phyloP scores from a whole-genome alignment of 2,329 filamentous ascomycete species.

The Pestalotiopsis fici region DNA sequence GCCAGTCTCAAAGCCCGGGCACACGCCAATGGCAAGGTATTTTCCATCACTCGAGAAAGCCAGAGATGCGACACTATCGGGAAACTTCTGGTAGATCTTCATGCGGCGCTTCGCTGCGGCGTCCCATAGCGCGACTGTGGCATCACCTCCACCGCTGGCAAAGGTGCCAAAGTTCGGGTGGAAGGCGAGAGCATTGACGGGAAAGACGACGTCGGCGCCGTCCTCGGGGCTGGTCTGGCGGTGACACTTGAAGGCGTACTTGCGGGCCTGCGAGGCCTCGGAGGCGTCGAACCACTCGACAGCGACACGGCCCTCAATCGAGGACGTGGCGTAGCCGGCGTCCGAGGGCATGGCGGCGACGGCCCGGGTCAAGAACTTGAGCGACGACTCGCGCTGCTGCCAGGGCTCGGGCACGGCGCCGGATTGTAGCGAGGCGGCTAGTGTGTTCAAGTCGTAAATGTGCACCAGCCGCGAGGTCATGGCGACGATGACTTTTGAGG shows the following conservation, averaged over 20 bases:
- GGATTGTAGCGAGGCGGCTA: conserved; percentile 57
- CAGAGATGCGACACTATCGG: conserved; percentile 75
- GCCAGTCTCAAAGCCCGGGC: conserved; percentile 85
- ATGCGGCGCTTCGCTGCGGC: conserved; percentile 87
- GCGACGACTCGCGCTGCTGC: conserved; percentile 89
- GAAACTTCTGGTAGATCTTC: conserved; percentile 83
- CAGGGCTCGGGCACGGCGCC: conserved; percentile 67
- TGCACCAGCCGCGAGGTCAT: conserved; percentile 93
- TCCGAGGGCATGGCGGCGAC: conserved; percentile 97
- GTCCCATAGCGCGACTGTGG: conserved; percentile 92
- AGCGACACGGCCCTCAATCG: conserved; percentile 92
- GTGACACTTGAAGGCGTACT: conserved; percentile 99
- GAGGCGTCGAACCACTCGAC: conserved; percentile 98
- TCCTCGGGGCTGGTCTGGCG: conserved; percentile 66
- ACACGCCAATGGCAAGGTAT: conserved; percentile 77
- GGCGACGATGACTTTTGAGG: conserved; percentile 85
- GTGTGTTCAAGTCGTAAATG: conserved; percentile 84
- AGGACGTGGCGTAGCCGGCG: conserved; percentile 86
- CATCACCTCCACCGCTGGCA: conserved; percentile 86
- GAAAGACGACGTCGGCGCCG: conserved; percentile 81
- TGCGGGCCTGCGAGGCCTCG: conserved; percentile 82
- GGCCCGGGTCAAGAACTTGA: conserved; percentile 94
- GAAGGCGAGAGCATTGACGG: conserved; percentile 87
- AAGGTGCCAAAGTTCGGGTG: conserved; percentile 84
- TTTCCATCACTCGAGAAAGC: conserved; percentile 78